Percentiles rank a stretch among this genome's conserved stretches.
These are phyloP conservation scores for Candida cerambycidarum DNA, from an alignment of 805 yeast species.

Conservation along the genomic window DNA sequence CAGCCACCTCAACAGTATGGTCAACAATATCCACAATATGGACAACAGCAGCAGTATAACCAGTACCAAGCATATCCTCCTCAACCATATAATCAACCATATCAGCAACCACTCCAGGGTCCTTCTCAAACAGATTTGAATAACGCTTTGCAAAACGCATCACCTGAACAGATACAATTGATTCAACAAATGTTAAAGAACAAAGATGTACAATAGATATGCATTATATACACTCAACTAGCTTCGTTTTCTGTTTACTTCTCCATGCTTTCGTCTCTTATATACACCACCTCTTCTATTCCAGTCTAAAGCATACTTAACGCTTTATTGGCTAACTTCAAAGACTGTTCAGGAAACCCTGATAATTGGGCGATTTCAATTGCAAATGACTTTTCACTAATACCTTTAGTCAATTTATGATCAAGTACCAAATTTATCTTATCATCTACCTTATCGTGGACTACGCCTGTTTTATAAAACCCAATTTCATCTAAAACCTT, in stretches of 20 bases:
- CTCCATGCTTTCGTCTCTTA: neutral
- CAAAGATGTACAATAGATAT: constrained; percentile 15
- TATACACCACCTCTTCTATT: too few relatives aligned
- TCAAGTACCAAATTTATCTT: constrained; percentile 41
- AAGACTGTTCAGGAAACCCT: constrained; percentile 67
- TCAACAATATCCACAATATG: constrained; percentile 6
- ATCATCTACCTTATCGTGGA: constrained; percentile 12
- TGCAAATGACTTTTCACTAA: constrained; percentile 76
- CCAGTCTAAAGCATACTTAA: constrained; percentile 1
- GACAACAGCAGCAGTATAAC: neutral
- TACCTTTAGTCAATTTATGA: constrained; percentile 62
- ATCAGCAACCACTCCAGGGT: constrained; percentile 6
- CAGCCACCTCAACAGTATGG: constrained; percentile 10
- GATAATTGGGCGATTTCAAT: constrained; percentile 74
- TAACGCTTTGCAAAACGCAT: constrained; percentile 16
- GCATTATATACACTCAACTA: constrained; percentile 4
- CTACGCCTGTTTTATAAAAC: constrained; percentile 34
- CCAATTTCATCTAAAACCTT: constrained; percentile 23
- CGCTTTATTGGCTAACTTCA: constrained; percentile 45
- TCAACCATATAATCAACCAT: constrained; percentile 5
- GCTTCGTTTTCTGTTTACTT: too few relatives aligned
- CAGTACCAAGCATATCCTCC: constrained; percentile 1
- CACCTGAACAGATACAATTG: constrained; percentile 26
- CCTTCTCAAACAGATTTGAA: constrained; percentile 4
- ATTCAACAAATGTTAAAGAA: constrained; percentile 23